Base-by-base conservation (phyloP, 192 early-diverging fungal genomes). In the Coemansia umbellata region DNA sequence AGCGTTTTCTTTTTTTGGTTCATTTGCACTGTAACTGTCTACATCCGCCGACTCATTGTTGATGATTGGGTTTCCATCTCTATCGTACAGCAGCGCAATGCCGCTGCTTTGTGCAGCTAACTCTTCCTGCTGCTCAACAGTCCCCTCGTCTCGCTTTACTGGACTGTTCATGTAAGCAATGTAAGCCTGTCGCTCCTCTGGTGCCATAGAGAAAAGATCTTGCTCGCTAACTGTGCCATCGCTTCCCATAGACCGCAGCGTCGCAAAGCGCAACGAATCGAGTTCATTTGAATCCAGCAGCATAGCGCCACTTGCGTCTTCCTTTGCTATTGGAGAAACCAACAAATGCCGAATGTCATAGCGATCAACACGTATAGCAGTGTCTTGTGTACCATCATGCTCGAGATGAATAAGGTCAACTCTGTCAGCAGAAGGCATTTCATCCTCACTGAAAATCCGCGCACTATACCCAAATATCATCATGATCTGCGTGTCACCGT, bases 301-400 rank as follows among this genome's bases (percentile, higher is more conserved):
- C 5, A 18, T 15, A 17, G 8, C 10, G 11, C 30, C 35, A 17
- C 22, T 13, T 7, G 5, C 14, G 5, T 17, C 36, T 5, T 37
- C 15, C 26, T n/a, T 27, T 44, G 14, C 31, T 23, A 15, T 7
- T 33, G 48, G 26, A 5, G 43, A 11, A 2, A 24, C 32, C 2
- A 73, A 31, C 39, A 74, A 22, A 24, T 74, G 60, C n/a, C 72
- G 55, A 33, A 63, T 39, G 24, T 75, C 72, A 37, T 60, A 75
- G 14, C 72, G 33, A 49, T 75, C 72, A 5, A 60, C 63, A 4
- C 21, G 15, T 10, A 49, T 27, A 5, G 35, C 21, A 23, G 13
- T 15, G 24, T 19, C 43, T 26, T 24, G 22, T 11, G 8, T 3
- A 14, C 37, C 17, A 40, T 32, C 17, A 14, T 28, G 31, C 4